Base-by-base conservation (phyloP, 352 stramenopile species). In the Salisapilia sapeloensis region DNA sequence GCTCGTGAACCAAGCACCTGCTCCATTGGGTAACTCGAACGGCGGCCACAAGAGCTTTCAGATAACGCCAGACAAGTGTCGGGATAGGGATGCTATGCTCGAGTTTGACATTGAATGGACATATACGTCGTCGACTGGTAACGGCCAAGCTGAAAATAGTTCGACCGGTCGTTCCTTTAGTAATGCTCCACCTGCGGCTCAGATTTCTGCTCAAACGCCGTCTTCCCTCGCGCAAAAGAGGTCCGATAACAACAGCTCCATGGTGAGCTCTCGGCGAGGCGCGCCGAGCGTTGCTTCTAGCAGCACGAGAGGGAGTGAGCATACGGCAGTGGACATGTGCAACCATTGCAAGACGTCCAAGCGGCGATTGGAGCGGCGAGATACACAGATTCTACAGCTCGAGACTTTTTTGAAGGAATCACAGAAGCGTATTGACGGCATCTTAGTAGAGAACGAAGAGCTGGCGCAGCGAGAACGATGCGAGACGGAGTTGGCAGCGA, bases 91-190 rank as follows among this genome's bases (percentile, higher is more conserved):
- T 4, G 69, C 69, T 18, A 66, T 59, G 2, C 51, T 85, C 33
- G 65, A 85, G 51, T 69, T 85, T 29, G 63, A 82, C 29, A 70
- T 85, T 34, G 58, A 65, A 6, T 85, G 69, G 69, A 62, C 79
- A 35, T 52, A 60, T 19, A 55, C 61, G 6, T 40, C 53, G 12
- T 17, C 46, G 7, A 31, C 47, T n/a, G n/a, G n/a, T n/a, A n/a
- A n/a, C n/a, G n/a, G n/a, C n/a, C n/a, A n/a, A n/a, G n/a, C n/a
- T n/a, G n/a, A n/a, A n/a, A n/a, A n/a, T n/a, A n/a, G n/a, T n/a
- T n/a, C n/a, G n/a, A n/a, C n/a, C n/a, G n/a, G n/a, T n/a, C n/a
- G n/a, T n/a, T n/a, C n/a, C n/a, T n/a, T n/a, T n/a, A n/a, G n/a
- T n/a, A n/a, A n/a, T n/a, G n/a, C n/a, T n/a, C n/a, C n/a, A n/a